These are phyloP conservation scores for Nannizziopsis barbatae DNA, from an alignment of 2,329 filamentous ascomycete species.

Conservation along the genomic window DNA sequence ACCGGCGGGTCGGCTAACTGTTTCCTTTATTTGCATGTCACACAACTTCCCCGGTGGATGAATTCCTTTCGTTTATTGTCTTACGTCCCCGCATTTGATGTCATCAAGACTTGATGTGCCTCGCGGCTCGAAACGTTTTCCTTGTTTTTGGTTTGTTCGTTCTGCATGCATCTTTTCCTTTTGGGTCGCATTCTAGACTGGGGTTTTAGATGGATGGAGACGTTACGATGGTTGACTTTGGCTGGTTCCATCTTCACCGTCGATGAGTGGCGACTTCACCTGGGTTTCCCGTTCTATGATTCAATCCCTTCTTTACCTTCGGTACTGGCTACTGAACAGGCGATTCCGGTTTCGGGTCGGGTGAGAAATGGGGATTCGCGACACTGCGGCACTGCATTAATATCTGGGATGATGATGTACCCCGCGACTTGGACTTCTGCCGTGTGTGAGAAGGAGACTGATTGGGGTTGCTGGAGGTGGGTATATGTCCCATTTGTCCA, in stretches of 20 bases:
- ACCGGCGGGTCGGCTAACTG: conserved; percentile 39
- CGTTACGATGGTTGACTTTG: conserved; percentile 15
- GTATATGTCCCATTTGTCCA: not conserved
- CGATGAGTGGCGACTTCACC: conserved; percentile 14
- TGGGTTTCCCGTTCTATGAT: conserved; percentile 25
- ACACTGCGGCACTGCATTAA: conserved; percentile 16
- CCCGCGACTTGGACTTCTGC: conserved; percentile 13
- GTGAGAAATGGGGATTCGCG: conserved; percentile 15
- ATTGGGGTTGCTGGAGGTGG: conserved; percentile 8
- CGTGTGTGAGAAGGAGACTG: not conserved
- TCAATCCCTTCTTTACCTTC: conserved; percentile 14
- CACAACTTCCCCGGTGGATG: conserved; percentile 26
- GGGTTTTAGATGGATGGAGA: conserved; percentile 12
- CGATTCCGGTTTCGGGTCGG: conserved; percentile 17
- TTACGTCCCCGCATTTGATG: conserved; percentile 33
- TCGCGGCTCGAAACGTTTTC: conserved; percentile 37
- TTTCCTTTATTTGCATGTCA: conserved; percentile 16
- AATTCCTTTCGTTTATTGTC: conserved; percentile 20
- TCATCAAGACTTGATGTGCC: conserved; percentile 41
- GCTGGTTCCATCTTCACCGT: conserved; percentile 15
- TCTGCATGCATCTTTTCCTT: conserved; percentile 20
- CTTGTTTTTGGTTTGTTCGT: conserved; percentile 11
- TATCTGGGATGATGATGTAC: conserved; percentile 30
- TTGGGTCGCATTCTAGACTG: conserved; percentile 24
- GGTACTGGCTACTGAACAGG: conserved; percentile 33